These are phyloP conservation scores for Pichia sp. DNA, from an alignment of 1,139 yeast species.

Conservation along the genomic window DNA sequence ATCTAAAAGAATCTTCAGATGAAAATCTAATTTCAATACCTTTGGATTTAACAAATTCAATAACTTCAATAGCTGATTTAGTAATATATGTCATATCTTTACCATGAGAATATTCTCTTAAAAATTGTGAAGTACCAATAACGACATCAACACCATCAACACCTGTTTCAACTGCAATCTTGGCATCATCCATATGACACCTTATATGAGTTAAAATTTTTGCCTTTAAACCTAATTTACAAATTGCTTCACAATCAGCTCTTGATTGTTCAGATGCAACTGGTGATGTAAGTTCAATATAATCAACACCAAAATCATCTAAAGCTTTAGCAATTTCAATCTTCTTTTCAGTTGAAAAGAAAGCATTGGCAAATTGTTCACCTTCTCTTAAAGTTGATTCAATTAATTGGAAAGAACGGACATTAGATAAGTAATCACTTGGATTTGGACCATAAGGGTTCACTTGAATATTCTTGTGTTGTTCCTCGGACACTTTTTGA, in stretches of 20 bases:
- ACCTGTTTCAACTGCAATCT: constrained; percentile 95
- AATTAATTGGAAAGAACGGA: constrained; percentile 79
- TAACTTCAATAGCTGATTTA: constrained; percentile 91
- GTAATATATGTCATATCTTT: constrained; percentile 99
- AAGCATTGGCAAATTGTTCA: constrained; percentile 97
- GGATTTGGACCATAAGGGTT: constrained; percentile 98
- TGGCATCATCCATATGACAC: constrained; percentile 98
- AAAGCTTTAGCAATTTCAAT: constrained; percentile 96
- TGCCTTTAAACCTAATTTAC: constrained; percentile 93
- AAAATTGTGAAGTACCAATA: constrained; percentile 93
- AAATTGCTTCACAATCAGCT: constrained; percentile 93
- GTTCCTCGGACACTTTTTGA: constrained; percentile 45
- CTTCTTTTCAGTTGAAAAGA: constrained; percentile 90
- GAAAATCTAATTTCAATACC: constrained; percentile 96
- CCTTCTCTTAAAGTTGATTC: constrained; percentile 97
- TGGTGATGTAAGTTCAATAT: constrained; percentile 94
- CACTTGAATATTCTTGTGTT: constrained; percentile 26
- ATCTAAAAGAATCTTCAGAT: constrained; percentile 95
- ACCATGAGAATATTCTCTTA: constrained; percentile 94
- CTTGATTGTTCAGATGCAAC: constrained; percentile 95
- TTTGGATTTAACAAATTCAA: constrained; percentile 94
- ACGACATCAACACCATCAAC: constrained; percentile 99
- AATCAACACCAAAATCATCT: constrained; percentile 97
- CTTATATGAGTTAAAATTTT: constrained; percentile 88
- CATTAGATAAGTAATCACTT: constrained; percentile 85